Base-by-base conservation (phyloP, 2,329 filamentous ascomycete genomes). In the Fusarium avenaceum region DNA sequence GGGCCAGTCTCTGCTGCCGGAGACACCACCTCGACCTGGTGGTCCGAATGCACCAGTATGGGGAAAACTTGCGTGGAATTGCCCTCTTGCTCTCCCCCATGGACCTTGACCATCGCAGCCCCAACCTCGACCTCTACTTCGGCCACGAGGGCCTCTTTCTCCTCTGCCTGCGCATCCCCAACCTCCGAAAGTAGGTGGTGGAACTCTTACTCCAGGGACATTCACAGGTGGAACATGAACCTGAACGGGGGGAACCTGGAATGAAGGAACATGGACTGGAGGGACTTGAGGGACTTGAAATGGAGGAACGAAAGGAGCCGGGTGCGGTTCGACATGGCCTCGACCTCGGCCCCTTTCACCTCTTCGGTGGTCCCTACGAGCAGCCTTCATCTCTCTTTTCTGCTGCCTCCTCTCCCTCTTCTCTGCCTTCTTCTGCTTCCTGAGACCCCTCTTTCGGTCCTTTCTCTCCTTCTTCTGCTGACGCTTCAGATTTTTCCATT, bases 401-500 rank as follows among this genome's bases (percentile, higher is more conserved):
- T 73, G 65, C 56, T 76, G 74, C 15, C 74, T 77, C 17, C 72
- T 72, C 50, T 77, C 79, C 32, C 71, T 75, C n/a, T 65, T 76
- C 49, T 80, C 78, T 5, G 71, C 76, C 44, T 71, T 78, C 11
- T 72, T 69, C 43, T 67, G 71, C 51, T 65, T 66, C 22, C 73
- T 75, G 4, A 75, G 69, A 43, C 76, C 73, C 24, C 73, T 76
- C 53, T 74, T 79, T 11, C 72, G 71, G 3, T 78, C 74, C 54
- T 72, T 78, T 45, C 72, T 65, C 39, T 71, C 70, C 46, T 65
- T 71, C 20, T 75, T 75, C 13, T 76, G 74, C 54, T 77, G 72
- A 24, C 75, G 75, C 60, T 76, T 80, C 20, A 75, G 67, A 6
- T 76, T 67, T 48, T 74, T 78, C 62, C 84, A 86, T 54, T 80